Percentiles rank a stretch among this genome's conserved stretches.
These are phyloP conservation scores for Ormosia semicastrata DNA, from an alignment of 306 rosid species.

Conservation along the genomic window DNA sequence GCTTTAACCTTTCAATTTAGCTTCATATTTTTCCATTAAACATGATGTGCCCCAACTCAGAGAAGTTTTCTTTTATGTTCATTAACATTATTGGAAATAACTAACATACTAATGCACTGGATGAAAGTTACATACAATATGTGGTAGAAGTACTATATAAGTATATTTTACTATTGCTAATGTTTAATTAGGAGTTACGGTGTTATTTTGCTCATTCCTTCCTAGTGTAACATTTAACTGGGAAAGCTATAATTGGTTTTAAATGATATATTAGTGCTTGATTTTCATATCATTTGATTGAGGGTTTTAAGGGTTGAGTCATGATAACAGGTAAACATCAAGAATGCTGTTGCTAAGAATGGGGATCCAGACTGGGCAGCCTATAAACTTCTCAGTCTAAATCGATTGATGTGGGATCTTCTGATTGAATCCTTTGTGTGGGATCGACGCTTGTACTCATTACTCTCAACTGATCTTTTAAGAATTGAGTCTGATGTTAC, in stretches of 20 bases:
- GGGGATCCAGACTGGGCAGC: slow-evolving; percentile 55
- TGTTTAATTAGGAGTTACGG: slow-evolving; percentile 8
- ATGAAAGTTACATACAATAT: slow-evolving; percentile 7
- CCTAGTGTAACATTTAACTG: not conserved
- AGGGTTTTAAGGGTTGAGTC: not conserved
- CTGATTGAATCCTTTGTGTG: slow-evolving; percentile 77
- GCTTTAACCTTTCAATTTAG: not conserved
- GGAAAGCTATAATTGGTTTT: slow-evolving; percentile 1
- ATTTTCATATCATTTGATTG: slow-evolving; percentile 12
- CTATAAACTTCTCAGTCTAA: slow-evolving; percentile 63
- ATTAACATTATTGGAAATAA: not conserved
- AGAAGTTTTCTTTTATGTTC: not conserved
- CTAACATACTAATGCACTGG: not conserved
- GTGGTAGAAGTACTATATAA: not conserved
- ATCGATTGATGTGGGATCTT: slow-evolving; percentile 80
- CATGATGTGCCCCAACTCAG: not conserved
- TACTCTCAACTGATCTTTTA: slow-evolving; percentile 43
- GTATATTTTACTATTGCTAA: not conserved
- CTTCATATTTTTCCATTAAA: not conserved
- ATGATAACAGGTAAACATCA: slow-evolving; percentile 53
- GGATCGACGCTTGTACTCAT: slow-evolving; percentile 70
- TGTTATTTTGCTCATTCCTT: slow-evolving; percentile 6
- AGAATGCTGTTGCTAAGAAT: slow-evolving; percentile 44
- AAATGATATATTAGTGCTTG: not conserved
- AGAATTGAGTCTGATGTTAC: slow-evolving; percentile 28